Evolutionary conservation across 192 early-diverging fungal genomes (phyloP), one percentile per base, ranked within the genome.

Genomic region (Thoreauomyces humboldtii): DNA sequence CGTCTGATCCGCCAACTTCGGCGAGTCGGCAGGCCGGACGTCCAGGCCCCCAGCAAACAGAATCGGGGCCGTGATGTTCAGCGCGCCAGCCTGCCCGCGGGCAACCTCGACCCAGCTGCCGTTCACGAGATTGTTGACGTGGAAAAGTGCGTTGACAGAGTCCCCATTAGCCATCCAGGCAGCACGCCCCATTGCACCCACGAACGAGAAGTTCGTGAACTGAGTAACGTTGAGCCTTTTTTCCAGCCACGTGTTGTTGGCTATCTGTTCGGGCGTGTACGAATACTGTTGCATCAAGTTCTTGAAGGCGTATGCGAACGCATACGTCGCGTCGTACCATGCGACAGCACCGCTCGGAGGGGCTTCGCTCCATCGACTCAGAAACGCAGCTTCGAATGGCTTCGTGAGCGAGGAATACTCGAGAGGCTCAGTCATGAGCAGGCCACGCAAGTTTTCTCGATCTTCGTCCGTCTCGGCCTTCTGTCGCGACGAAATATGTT

Each of bases 231-330:
- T 56, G 22, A 55, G 54, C 14, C 45, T 45, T 11, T 2, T 60
- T 2, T 34, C 33, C 4, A 37, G 24, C 63, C 63, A 65, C 17
- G 33, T 22, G 41, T 56, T 56, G 41, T 14, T n/a, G 53, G 63
- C 28, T 9, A 65, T 55, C n/a, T 65, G 5, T 2, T 22, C 43
- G 19, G 43, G 19, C 3, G 54, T 25, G 11, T 27, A 27, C 25
- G 27, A 12, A 34, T 55, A 33, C 17, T 57, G 28, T 21, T 34
- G 37, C 53, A 65, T 55, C 15, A 65, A 41, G 3, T 56, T 51
- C n/a, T 56, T 57, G 52, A 65, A 65, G 3, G 63, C 63, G 35
- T 56, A 33, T 6, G 63, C 63, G 33, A 56, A 65, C 42, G 63
- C 51, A 27, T 65, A 65, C 9, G 32, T 32, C 1, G 63, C 63